Evolutionary conservation across 495 filamentous ascomycete species (phyloP).

Genomic region (Aspergillus incahuasiensis): DNA sequence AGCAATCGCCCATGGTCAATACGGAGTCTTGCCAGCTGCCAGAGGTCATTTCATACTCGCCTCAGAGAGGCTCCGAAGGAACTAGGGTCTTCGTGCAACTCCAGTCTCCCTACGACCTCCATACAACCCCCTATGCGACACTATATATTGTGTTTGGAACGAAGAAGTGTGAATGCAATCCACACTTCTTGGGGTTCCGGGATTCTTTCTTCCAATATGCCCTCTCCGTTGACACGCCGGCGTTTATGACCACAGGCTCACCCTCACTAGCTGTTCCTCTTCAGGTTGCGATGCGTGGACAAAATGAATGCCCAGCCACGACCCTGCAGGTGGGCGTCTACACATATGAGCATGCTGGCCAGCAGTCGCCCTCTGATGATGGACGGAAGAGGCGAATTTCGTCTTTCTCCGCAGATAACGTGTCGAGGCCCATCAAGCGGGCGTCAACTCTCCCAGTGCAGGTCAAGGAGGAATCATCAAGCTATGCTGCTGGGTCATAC

Average conservation of each 20-base stretch:
- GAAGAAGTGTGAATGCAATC: slow-evolving; percentile 57
- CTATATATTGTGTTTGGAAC: slow-evolving; percentile 73
- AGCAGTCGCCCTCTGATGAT: slow-evolving; percentile 28
- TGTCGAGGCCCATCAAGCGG: slow-evolving; percentile 42
- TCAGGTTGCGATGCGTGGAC: slow-evolving; percentile 64
- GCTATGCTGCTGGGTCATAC: slow-evolving; percentile 42
- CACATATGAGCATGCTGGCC: slow-evolving; percentile 56
- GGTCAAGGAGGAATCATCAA: slow-evolving; percentile 32
- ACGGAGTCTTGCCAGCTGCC: slow-evolving; percentile 38
- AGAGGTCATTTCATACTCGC: slow-evolving; percentile 62
- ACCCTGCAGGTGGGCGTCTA: slow-evolving; percentile 71
- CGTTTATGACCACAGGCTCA: slow-evolving; percentile 61
- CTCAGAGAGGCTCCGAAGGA: slow-evolving; percentile 61
- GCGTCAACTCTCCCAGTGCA: slow-evolving; percentile 36
- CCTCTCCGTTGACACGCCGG: slow-evolving; percentile 68
- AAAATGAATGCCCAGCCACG: slow-evolving; percentile 55
- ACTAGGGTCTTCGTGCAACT: slow-evolving; percentile 69
- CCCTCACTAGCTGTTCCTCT: slow-evolving; percentile 67
- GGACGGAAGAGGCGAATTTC: slow-evolving; percentile 53
- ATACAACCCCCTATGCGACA: slow-evolving; percentile 50
- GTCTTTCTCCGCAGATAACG: slow-evolving; percentile 38
- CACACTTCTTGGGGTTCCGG: slow-evolving; percentile 57
- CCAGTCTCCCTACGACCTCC: slow-evolving; percentile 65
- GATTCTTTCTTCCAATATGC: slow-evolving; percentile 61
- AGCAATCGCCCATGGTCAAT: slow-evolving; percentile 36